Base-by-base conservation (phyloP, 148 eudicot genomes). In the Heliosperma pusillum region DNA sequence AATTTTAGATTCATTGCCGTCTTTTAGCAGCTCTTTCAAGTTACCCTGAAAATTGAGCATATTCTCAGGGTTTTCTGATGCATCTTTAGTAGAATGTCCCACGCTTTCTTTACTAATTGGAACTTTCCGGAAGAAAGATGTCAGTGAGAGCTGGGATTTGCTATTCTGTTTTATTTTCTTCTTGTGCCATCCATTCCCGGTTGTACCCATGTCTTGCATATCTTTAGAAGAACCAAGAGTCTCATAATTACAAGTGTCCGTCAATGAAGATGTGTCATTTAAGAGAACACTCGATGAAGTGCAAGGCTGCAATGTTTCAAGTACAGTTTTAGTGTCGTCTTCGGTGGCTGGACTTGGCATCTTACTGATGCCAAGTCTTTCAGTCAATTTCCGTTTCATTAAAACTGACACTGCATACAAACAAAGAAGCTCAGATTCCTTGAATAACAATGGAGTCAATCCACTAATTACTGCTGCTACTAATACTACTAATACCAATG, bases 91-190 rank as follows among this genome's bases (percentile, higher is more conserved):
- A 30, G 78, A 56, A 67, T 67, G 74, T 26, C 29, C 72, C 64
- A 66, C 65, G 26, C 61, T 76, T 60, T 73, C 73, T 69, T 62
- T 56, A 73, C 69, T 53, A 45, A 20, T 71, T 21, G 87, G 56
- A 77, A 80, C 84, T 78, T 77, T 92, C 77, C 75, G 84, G 77
- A 95, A 95, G 76, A 95, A 95, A 19, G 97, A 90, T 64, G 82
- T 90, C 76, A 95, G 89, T 72, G 99, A 88, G 69, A 84, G 91
- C 78, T 95, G 98, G 74, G 92, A 86, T 66, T 72, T 83, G 73
- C 87, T 93, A 73, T 80, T 82, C 60, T 83, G 81, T 78, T 87
- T 95, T 72, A 78, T 71, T 80, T 89, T 90, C 79, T 89, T 95
- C 83, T 81, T 91, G 76, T 75, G 77, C 27, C 56, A 81, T 78